A percentile compares a stretch with the other conserved stretches of the same genome.
These are phyloP conservation scores for Penicillium oxalicum DNA, from an alignment of 2,329 filamentous ascomycete species.

Conservation along the genomic window DNA sequence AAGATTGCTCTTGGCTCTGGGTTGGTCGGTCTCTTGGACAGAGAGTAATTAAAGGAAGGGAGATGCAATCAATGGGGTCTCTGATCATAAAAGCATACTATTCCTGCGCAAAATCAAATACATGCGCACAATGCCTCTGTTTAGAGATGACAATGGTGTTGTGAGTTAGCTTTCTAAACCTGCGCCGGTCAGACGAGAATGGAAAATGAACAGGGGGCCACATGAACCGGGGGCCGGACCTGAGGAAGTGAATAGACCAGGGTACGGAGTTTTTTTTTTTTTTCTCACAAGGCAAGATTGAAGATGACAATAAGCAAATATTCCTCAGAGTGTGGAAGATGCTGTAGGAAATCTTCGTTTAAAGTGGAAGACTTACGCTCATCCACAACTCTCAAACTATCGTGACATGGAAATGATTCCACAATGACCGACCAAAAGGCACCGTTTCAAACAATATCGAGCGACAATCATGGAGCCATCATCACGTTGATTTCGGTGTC, in stretches of 20 bases:
- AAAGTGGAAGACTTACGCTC: no score
- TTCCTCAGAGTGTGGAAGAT: neutral
- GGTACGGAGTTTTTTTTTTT: neutral
- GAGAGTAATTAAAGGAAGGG: no score
- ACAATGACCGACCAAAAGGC: conserved; percentile 5
- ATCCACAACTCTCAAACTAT: no score
- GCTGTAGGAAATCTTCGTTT: neutral
- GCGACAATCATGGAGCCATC: conserved; percentile 6
- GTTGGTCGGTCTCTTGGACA: no score
- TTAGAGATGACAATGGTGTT: neutral
- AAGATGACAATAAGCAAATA: neutral
- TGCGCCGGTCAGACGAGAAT: no score
- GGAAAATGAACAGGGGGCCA: neutral
- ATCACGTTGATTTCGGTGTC: conserved; percentile 8
- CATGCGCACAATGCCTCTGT: no score
- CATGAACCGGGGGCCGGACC: neutral
- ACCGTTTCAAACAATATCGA: conserved; percentile 5
- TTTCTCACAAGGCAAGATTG: neutral
- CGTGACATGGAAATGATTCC: no score
- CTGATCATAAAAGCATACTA: no score
- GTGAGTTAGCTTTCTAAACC: neutral
- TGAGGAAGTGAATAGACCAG: neutral
- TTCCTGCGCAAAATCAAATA: no score
- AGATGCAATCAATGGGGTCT: no score
- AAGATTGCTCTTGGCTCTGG: no score